Evolutionary conservation across 306 rosid genomes (phyloP).

Genomic region (Cucurbita argyrosperma): DNA sequence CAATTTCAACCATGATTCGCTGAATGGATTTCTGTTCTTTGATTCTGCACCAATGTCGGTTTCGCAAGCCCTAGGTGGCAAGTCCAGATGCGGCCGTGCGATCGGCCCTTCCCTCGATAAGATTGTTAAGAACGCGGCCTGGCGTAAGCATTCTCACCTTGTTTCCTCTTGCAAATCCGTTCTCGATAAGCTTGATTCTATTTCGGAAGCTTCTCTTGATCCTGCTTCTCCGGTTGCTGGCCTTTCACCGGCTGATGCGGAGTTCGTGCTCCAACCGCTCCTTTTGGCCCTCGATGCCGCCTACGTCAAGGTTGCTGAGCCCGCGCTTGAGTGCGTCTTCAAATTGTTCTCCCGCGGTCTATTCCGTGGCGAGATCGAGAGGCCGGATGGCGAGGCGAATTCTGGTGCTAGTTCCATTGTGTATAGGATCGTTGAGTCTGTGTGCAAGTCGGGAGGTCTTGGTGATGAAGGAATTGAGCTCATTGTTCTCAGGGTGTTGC

Average conservation of each 20-base stretch:
- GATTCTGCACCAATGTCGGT: slow-evolving; percentile 50
- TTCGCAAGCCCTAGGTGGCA: slow-evolving; percentile 85
- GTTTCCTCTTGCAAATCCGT: slow-evolving; percentile 83
- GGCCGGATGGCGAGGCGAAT: slow-evolving; percentile 13
- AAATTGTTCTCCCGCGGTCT: slow-evolving; percentile 83
- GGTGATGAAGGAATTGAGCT: slow-evolving; percentile 81
- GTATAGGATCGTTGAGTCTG: slow-evolving; percentile 53
- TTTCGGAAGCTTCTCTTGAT: slow-evolving; percentile 27
- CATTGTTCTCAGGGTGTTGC: slow-evolving; percentile 63
- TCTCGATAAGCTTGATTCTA: slow-evolving; percentile 79
- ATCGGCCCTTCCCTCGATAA: slow-evolving; percentile 89
- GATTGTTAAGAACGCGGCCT: slow-evolving; percentile 89
- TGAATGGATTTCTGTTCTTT: slow-evolving; percentile 13
- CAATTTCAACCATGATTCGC: neutral
- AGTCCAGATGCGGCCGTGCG: slow-evolving; percentile 74
- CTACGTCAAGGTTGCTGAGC: slow-evolving; percentile 80
- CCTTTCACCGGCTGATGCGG: slow-evolving; percentile 50
- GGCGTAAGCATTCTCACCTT: slow-evolving; percentile 95
- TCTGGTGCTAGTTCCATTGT: slow-evolving; percentile 14
- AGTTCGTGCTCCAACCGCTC: slow-evolving; percentile 59
- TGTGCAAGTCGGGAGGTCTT: slow-evolving; percentile 64
- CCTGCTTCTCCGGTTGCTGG: slow-evolving; percentile 49
- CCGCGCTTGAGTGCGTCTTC: slow-evolving; percentile 82
- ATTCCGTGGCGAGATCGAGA: slow-evolving; percentile 59
- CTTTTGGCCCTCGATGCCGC: slow-evolving; percentile 68